Conservation (phyloP, 331 rosid genomes). For the Spiraea crenata region DNA sequence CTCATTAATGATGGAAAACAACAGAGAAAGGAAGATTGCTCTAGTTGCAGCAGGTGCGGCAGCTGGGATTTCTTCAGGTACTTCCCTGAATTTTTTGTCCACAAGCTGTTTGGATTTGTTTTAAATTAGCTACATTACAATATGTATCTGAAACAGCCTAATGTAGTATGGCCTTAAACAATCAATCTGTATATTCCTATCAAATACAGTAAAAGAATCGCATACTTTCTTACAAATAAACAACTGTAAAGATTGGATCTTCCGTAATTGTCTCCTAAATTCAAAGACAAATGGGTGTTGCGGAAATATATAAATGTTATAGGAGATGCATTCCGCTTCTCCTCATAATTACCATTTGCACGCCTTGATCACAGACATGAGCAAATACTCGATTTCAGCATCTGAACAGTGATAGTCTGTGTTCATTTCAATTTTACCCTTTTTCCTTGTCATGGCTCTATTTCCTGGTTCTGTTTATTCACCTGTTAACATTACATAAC, state of each 20-base stretch:
- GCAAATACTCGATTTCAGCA: background rate
- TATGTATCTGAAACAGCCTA: background rate
- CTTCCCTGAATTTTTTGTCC: conserved; percentile 15
- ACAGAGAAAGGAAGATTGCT: conserved; percentile 82
- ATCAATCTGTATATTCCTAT: background rate
- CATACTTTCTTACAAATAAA: background rate
- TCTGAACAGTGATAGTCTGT: background rate
- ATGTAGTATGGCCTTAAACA: conserved; percentile 7
- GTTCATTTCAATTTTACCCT: background rate
- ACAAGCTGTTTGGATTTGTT: background rate
- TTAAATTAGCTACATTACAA: conserved; percentile 1
- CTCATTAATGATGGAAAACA: conserved; percentile 87
- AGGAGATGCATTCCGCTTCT: background rate
- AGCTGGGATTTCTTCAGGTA: conserved; percentile 95
- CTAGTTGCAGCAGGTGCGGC: conserved; percentile 98
- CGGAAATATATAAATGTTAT: too few species aligned
- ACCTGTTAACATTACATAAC: background rate
- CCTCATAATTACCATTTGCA: background rate
- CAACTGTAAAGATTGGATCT: background rate
- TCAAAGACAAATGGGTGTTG: too few species aligned
- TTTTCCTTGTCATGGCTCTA: background rate
- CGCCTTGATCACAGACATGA: conserved; percentile 3
- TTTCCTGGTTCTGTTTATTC: background rate
- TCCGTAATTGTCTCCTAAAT: background rate
- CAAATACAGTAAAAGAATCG: background rate